These are phyloP conservation scores for Baorangia bicolor DNA, from an alignment of 768 basidiomycete species.

Conservation along the genomic window DNA sequence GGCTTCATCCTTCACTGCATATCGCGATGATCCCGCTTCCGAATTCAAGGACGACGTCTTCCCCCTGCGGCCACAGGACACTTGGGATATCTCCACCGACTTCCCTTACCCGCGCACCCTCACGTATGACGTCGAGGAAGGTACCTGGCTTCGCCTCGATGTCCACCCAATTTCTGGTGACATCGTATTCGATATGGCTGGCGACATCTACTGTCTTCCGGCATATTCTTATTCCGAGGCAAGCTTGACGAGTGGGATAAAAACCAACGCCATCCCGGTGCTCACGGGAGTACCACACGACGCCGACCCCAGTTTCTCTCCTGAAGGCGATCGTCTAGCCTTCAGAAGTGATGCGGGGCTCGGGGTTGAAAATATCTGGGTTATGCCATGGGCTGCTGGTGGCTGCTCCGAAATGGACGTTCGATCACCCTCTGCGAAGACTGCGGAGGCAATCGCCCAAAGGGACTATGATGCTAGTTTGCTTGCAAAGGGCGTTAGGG, in stretches of 20 bases:
- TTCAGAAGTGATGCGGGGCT: constrained; percentile 73
- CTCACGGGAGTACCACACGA: constrained; percentile 67
- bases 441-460: constrained; percentile 36
- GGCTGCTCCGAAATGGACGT: constrained; percentile 65
- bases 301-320: constrained; percentile 72
- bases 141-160: constrained; percentile 75
- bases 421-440: constrained; percentile 35
- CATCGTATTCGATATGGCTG: constrained; percentile 72
- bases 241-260: constrained; percentile 21
- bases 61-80: constrained; percentile 53
- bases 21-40: constrained; percentile 36
- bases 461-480: constrained; percentile 46
- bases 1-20: constrained; percentile 1
- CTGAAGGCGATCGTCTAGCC: constrained; percentile 58
- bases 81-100: constrained; percentile 78
- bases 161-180: constrained; percentile 70
- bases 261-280: constrained; percentile 54
- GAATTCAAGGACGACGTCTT: constrained; percentile 56
- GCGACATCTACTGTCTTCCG: constrained; percentile 72
- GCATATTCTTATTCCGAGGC: constrained; percentile 37
- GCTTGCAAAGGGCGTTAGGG: constrained; percentile 49
- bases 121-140: constrained; percentile 67
- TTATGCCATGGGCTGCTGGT: constrained; percentile 50
- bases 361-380: constrained; percentile 76
- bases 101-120: constrained; percentile 65